These are phyloP conservation scores for Yarrowia osloensis DNA, from an alignment of 805 yeast species.

Conservation along the genomic window DNA sequence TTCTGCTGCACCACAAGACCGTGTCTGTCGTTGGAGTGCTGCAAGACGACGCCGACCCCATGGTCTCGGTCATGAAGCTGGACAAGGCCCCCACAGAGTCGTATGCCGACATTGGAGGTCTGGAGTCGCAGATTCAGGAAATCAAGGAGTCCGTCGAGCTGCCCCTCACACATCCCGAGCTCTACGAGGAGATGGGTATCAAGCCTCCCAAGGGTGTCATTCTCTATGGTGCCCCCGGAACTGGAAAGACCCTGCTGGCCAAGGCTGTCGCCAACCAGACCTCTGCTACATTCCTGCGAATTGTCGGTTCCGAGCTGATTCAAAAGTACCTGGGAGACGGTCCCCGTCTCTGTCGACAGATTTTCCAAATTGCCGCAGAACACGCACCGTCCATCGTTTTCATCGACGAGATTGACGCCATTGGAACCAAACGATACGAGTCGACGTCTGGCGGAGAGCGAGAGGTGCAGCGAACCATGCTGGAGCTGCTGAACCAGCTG, in stretches of 20 bases:
- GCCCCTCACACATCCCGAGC: conserved; percentile 93
- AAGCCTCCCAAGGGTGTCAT: conserved; percentile 98
- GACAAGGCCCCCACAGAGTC: conserved; percentile 97
- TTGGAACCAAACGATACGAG: conserved; percentile 97
- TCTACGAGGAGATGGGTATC: conserved; percentile 98
- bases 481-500: conserved; percentile 89
- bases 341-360: conserved; percentile 89
- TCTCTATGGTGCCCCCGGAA: conserved; percentile 96
- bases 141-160: conserved; percentile 96
- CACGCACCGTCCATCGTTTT: conserved; percentile 98
- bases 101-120: conserved; percentile 96
- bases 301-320: conserved; percentile 95
- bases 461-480: conserved; percentile 96
- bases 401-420: conserved; percentile 98
- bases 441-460: conserved; percentile 91
- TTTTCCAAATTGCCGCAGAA: conserved; percentile 95
- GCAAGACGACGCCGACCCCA: conserved; percentile 97
- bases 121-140: conserved; percentile 94
- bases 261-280: conserved; percentile 99
- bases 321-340: conserved; percentile 98
- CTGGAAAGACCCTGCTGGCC: conserved; percentile 93
- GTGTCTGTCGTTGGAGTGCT: conserved; percentile 97
- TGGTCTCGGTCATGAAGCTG: conserved; percentile 95
- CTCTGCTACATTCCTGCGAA: conserved; percentile 90
- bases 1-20: conserved; percentile 90